phyloP scores from a whole-genome alignment of 768 basidiomycete genomes.

The Boletus speciosus region DNA sequence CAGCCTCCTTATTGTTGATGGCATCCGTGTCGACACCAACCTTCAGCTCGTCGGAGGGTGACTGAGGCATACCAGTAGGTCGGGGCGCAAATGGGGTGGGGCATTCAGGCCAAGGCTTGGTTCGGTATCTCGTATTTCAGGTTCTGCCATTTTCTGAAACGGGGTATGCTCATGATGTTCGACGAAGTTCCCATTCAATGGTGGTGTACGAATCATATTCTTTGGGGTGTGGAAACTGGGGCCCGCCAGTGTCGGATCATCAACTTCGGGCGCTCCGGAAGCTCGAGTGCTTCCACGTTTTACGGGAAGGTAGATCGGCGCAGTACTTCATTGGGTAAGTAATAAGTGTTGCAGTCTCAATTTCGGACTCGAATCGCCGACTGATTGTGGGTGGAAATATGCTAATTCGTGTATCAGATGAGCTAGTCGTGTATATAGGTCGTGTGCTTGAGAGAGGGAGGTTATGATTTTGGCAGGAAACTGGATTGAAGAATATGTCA shows the following conservation, averaged over 20 bases:
- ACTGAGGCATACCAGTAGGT: no score
- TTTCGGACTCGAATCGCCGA: not conserved
- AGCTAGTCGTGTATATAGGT: no score
- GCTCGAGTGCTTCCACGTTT: no score
- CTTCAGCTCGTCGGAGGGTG: not conserved
- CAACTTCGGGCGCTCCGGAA: not conserved
- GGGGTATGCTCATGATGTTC: not conserved
- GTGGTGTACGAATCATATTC: no score
- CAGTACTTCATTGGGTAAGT: no score
- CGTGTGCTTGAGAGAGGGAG: not conserved
- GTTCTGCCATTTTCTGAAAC: not conserved
- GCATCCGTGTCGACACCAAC: not conserved
- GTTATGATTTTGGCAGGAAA: not conserved
- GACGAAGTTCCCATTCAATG: not conserved
- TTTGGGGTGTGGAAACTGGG: no score
- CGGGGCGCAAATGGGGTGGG: not conserved
- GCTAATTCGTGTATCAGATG: not conserved
- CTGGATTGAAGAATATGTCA: not conserved
- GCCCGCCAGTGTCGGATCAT: no score
- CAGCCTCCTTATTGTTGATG: constrained; percentile 4
- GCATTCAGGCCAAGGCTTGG: not conserved
- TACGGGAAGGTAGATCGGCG: no score
- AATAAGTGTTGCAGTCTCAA: not conserved
- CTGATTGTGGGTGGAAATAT: not conserved
- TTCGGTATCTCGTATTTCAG: not conserved